Base-by-base conservation (phyloP, 495 filamentous ascomycete genomes). In the Eremomyces bilateralis region DNA sequence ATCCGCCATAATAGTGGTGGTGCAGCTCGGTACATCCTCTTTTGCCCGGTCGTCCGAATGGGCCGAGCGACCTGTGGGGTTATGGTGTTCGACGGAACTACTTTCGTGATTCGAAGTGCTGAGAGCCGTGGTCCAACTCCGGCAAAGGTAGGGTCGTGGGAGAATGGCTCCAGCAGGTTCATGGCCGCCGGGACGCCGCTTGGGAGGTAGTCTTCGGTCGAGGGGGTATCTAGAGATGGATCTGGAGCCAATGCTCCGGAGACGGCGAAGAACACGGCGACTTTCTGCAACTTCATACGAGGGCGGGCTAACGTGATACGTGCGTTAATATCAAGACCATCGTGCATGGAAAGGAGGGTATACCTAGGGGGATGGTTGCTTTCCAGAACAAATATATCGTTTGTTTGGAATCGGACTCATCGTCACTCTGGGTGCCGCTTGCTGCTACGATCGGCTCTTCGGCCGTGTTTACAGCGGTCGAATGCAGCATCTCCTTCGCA, bases 1-100 rank as follows among this genome's bases (percentile, higher is more conserved):
- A 93, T 71, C 19, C 80, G 69, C 17, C 80, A 76, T 51, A 81
- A 80, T n/a, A 84, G 70, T 3, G 77, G 72, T 11, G 84, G 81
- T 30, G 72, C 75, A 36, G 85, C 68, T 37, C 69, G 72, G 32
- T 83, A 68, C 8, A 69, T 63, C 39, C 75, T 64, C 29, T 63
- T 63, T 36, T 67, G 62, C n/a, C n/a, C n/a, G 35, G 62, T 59
- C 42, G 64, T 71, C 39, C 68, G 67, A 11, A 77, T 57, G 19
- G 69, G 71, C 36, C 69, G 73, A 37, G 76, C 64, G 10, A 69
- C 62, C 36, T 69, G 58, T 48, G 69, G 60, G 39, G 60, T 53
- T 44, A 48, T 33, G 53, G 70, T 60, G 45, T 69, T 54, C 41
- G 62, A 57, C 13, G 78, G 80, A 11, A 74, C 66, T 12, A 92